phyloP scores from a whole-genome alignment of 139 green algal genomes.

The Desmodesmus armatus region DNA sequence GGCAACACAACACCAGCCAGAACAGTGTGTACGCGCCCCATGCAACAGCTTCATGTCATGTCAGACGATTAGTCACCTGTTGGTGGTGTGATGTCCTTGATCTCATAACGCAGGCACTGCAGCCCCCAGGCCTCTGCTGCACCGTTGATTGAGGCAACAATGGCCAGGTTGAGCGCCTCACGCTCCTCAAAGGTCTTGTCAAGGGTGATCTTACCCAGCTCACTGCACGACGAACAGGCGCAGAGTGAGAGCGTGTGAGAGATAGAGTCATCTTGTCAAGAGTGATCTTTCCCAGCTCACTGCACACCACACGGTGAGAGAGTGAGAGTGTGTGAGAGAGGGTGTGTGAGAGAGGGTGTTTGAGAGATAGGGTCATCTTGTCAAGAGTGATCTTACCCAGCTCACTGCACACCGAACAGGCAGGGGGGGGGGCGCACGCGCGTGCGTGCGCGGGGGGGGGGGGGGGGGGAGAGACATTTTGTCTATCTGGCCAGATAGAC shows the following conservation, averaged over 20 bases:
- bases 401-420: slow-evolving; percentile 66
- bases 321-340: neutral
- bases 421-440: no score
- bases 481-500: no score
- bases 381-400: slow-evolving; percentile 98
- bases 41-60: no score
- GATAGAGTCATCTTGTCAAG: slow-evolving; percentile 95
- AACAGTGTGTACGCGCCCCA: neutral
- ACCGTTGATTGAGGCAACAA: slow-evolving; percentile 89
- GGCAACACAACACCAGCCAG: neutral
- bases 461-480: no score
- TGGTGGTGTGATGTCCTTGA: slow-evolving; percentile 95
- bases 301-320: slow-evolving; percentile 24
- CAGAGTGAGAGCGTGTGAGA: slow-evolving; percentile 52
- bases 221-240: slow-evolving; percentile 51
- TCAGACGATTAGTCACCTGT: slow-evolving; percentile 56
- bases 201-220: slow-evolving; percentile 98
- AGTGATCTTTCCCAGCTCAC: slow-evolving; percentile 97
- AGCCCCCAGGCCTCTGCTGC: slow-evolving; percentile 94
- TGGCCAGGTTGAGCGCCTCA: slow-evolving; percentile 91
- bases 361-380: slow-evolving; percentile 92
- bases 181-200: slow-evolving; percentile 98
- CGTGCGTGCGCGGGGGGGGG: no score
- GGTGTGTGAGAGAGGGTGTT: no score
- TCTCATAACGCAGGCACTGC: slow-evolving; percentile 93